A percentile compares a stretch with the other conserved stretches of the same genome.
Evolutionary conservation across 164 flowering plant species (phyloP).

Genomic region (Piper betle): DNA sequence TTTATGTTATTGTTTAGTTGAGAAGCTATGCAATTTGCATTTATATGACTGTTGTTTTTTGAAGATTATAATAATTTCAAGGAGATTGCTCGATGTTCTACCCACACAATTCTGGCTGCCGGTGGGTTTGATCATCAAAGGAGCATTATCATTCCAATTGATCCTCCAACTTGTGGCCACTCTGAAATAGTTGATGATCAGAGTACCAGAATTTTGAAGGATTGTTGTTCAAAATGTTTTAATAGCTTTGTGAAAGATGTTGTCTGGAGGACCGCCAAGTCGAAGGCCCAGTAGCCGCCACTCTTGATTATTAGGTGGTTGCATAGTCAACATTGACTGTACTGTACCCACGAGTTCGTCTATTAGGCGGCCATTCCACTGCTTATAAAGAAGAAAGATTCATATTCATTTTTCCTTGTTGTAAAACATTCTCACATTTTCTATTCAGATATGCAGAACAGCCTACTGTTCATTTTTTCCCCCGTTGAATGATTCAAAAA

Average conservation of each 20-base stretch:
- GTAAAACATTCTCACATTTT: no score
- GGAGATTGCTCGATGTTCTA: conserved; percentile 39
- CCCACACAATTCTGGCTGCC: conserved; percentile 49
- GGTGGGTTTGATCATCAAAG: conserved; percentile 35
- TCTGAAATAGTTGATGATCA: conserved; percentile 17
- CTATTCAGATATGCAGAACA: no score
- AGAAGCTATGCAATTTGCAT: neutral
- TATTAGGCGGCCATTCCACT: no score
- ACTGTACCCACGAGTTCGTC: no score
- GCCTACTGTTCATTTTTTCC: no score
- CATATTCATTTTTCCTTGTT: no score
- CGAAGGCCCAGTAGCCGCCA: conserved; percentile 2
- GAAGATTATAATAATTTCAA: conserved; percentile 30
- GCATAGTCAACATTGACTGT: no score
- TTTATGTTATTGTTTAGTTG: neutral
- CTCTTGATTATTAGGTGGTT: neutral
- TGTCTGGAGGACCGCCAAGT: conserved; percentile 26
- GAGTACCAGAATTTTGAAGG: conserved; percentile 19
- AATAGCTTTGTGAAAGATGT: conserved; percentile 28
- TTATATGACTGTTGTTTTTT: neutral
- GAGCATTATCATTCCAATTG: conserved; percentile 22
- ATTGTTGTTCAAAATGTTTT: conserved; percentile 39
- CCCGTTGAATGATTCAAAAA: no score
- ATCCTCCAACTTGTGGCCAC: conserved; percentile 35
- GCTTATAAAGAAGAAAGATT: no score